These are phyloP conservation scores for Vicia villosa DNA, from an alignment of 306 rosid genomes.

Conservation along the genomic window DNA sequence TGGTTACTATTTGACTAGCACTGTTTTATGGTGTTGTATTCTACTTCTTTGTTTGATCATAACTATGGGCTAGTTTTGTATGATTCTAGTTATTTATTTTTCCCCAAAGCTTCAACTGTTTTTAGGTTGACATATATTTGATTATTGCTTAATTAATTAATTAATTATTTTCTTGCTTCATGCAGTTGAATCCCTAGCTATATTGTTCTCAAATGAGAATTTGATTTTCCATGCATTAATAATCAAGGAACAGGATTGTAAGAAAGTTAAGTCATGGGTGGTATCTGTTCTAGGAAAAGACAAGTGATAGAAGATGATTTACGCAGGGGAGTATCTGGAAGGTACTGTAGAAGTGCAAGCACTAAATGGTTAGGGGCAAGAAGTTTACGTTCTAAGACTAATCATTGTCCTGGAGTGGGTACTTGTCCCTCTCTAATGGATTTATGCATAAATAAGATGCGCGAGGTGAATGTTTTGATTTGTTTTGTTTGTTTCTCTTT, in stretches of 20 bases:
- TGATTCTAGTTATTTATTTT: not conserved
- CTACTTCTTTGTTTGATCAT: conserved; percentile 4
- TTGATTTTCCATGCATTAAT: not conserved
- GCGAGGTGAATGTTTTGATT: conserved; percentile 47
- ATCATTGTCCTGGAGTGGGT: conserved; percentile 43
- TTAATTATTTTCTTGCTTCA: not conserved
- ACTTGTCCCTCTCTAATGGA: conserved; percentile 63
- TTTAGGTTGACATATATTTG: not conserved
- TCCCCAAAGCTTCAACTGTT: not conserved
- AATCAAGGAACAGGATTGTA: not conserved
- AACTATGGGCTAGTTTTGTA: conserved; percentile 16
- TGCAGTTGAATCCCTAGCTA: conserved; percentile 35
- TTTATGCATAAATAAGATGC: conserved; percentile 60
- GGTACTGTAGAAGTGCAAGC: conserved; percentile 53
- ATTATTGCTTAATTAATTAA: not conserved
- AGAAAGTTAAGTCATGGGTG: conserved; percentile 53
- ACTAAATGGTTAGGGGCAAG: conserved; percentile 58
- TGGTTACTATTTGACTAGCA: not conserved
- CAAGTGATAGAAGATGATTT: conserved; percentile 47
- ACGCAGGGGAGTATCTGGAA: conserved; percentile 41
- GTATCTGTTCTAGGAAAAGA: conserved; percentile 73
- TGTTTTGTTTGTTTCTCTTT: conserved; percentile 4
- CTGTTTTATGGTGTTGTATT: not conserved
- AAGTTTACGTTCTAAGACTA: conserved; percentile 41
- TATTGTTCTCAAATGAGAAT: conserved; percentile 31